A percentile compares a stretch with the other conserved stretches of the same genome.
phyloP scores from a whole-genome alignment of 2,329 filamentous ascomycete species.

The Fusarium oxysporum region DNA sequence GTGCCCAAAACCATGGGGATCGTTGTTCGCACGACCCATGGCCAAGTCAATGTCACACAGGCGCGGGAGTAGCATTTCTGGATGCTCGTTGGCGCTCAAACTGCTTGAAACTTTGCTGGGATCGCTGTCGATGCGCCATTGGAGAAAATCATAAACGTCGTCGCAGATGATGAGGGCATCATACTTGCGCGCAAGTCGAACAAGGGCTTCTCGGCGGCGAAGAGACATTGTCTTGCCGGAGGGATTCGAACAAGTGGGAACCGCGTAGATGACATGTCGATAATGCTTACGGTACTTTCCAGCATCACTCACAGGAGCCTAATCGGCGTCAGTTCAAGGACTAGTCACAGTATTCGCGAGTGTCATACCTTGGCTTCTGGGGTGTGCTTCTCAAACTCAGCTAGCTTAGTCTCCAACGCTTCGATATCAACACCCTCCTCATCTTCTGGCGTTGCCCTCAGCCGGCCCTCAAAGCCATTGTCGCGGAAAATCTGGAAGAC shows the following conservation, averaged over 20 bases:
- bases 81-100: slow-evolving; percentile 48
- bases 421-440: slow-evolving; percentile 79
- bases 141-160: slow-evolving; percentile 94
- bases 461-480: slow-evolving; percentile 74
- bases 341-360: not conserved
- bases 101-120: slow-evolving; percentile 34
- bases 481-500: slow-evolving; percentile 88
- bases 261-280: slow-evolving; percentile 87
- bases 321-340: slow-evolving; percentile 7
- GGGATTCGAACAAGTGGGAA: slow-evolving; percentile 91
- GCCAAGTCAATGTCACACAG: slow-evolving; percentile 82
- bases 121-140: slow-evolving; percentile 69
- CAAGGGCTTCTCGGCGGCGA: slow-evolving; percentile 72
- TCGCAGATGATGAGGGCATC: slow-evolving; percentile 88
- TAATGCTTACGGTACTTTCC: slow-evolving; percentile 80
- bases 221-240: slow-evolving; percentile 85
- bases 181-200: slow-evolving; percentile 80
- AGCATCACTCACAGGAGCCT: slow-evolving; percentile 64
- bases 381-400: slow-evolving; percentile 44
- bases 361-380: slow-evolving; percentile 24
- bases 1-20: slow-evolving; percentile 75
- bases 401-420: slow-evolving; percentile 52
- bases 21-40: slow-evolving; percentile 64
- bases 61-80: slow-evolving; percentile 72
- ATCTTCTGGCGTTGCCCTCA: slow-evolving; percentile 81